A percentile compares a stretch with the other conserved stretches of the same genome.
phyloP scores from a whole-genome alignment of 768 basidiomycete species.

The Mrakia hoshinonis region DNA sequence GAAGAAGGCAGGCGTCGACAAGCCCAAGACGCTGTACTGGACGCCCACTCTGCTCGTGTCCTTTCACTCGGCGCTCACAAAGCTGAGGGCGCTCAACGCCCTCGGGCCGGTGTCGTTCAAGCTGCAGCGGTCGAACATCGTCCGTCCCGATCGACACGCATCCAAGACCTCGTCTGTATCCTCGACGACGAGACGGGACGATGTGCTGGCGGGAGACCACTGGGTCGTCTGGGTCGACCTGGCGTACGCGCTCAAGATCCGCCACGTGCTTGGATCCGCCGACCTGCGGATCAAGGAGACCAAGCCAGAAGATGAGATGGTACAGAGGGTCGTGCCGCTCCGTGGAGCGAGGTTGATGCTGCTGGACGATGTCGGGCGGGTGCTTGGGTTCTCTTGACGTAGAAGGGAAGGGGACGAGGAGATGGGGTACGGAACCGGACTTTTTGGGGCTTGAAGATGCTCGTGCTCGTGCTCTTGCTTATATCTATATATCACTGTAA shows the following conservation, averaged over 20 bases:
- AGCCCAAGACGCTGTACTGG: not conserved
- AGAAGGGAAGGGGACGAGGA: too few relatives aligned
- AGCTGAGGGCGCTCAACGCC: not conserved
- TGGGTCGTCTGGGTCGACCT: slow-evolving; percentile 1
- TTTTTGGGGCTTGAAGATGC: too few relatives aligned
- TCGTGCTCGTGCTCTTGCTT: too few relatives aligned
- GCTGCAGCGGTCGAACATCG: not conserved
- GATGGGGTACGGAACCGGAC: too few relatives aligned
- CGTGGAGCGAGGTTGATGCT: slow-evolving; percentile 5
- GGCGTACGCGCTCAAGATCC: slow-evolving; percentile 6
- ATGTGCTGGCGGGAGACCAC: not conserved
- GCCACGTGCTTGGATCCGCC: not conserved
- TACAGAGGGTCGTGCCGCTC: not conserved
- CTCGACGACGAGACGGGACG: not conserved
- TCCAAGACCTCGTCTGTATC: not conserved
- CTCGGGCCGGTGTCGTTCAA: slow-evolving; percentile 3
- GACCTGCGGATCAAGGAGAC: not conserved
- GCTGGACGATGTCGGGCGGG: not conserved
- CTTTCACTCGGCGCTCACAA: not conserved
- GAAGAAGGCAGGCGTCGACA: not conserved
- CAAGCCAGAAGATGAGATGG: not conserved
- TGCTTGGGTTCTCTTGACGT: not conserved
- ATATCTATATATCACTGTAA: too few relatives aligned
- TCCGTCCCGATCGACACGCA: too few relatives aligned
- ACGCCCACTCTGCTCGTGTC: not conserved